Percentiles rank a stretch among this genome's conserved stretches.
Evolutionary conservation across 345 rosid species (phyloP).

Genomic region (Camelina hispida): DNA sequence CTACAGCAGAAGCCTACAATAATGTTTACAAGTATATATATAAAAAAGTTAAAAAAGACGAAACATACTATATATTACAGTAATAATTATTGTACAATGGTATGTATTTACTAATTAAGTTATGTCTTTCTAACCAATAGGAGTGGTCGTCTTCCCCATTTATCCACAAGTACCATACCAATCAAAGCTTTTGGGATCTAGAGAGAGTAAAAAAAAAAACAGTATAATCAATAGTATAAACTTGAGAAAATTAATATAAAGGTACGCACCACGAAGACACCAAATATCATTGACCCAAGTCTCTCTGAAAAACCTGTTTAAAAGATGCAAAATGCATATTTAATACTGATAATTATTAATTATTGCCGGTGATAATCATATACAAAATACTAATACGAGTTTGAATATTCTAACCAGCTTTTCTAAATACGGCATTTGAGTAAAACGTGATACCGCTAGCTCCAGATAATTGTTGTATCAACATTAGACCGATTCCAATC

Average conservation of each 20-base stretch:
- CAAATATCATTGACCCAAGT: slow-evolving; percentile 50
- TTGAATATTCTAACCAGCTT: slow-evolving; percentile 46
- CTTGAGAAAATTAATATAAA: not conserved
- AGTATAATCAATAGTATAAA: not conserved
- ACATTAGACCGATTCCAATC: slow-evolving; percentile 58
- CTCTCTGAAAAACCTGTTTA: slow-evolving; percentile 42
- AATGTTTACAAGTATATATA: not conserved
- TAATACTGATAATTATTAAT: not conserved
- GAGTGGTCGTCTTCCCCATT: slow-evolving; percentile 59
- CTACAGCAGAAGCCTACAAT: slow-evolving; percentile 55
- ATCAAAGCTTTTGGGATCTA: slow-evolving; percentile 48
- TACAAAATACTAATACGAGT: too few relatives aligned
- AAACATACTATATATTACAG: too few relatives aligned
- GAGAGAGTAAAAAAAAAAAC: not conserved
- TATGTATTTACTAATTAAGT: too few relatives aligned
- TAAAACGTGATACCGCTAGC: slow-evolving; percentile 50
- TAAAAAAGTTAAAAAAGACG: too few relatives aligned
- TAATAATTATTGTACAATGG: too few relatives aligned
- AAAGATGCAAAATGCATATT: not conserved
- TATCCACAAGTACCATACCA: slow-evolving; percentile 52
- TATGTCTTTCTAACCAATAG: slow-evolving; percentile 47
- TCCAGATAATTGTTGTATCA: slow-evolving; percentile 57
- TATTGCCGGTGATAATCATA: not conserved
- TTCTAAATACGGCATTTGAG: slow-evolving; percentile 54
- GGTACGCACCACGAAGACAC: slow-evolving; percentile 51